phyloP scores from a whole-genome alignment of 2,329 filamentous ascomycete genomes.

The Peltaster fructicola region DNA sequence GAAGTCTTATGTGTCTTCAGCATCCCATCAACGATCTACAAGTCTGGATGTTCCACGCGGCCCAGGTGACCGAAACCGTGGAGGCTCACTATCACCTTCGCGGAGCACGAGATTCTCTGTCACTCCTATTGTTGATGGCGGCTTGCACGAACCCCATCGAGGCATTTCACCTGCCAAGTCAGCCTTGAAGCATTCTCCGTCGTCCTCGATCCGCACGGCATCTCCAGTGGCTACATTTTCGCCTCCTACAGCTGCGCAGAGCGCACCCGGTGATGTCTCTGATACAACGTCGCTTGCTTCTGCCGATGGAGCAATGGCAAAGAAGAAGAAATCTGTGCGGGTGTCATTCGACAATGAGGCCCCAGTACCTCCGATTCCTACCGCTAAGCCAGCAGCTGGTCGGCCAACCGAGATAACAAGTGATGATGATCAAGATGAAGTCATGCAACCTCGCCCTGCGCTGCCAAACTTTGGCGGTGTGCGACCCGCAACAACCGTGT shows the following conservation, averaged over 20 bases:
- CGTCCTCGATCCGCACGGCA: slow-evolving; percentile 27
- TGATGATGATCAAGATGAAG: slow-evolving; percentile 44
- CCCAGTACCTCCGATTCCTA: slow-evolving; percentile 24
- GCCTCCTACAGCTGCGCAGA: slow-evolving; percentile 27
- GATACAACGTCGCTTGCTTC: slow-evolving; percentile 33
- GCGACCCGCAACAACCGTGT: slow-evolving; percentile 23
- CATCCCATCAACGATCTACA: slow-evolving; percentile 11
- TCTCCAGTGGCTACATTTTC: slow-evolving; percentile 34
- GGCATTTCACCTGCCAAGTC: slow-evolving; percentile 64
- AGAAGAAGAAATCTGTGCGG: slow-evolving; percentile 47
- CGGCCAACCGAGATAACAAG: slow-evolving; percentile 11
- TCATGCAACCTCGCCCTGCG: slow-evolving; percentile 58
- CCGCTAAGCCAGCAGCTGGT: slow-evolving; percentile 19
- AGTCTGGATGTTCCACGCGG: slow-evolving; percentile 19
- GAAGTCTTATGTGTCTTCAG: slow-evolving; percentile 1
- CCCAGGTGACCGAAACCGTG: slow-evolving; percentile 9
- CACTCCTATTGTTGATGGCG: slow-evolving; percentile 35
- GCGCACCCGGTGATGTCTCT: slow-evolving; percentile 35
- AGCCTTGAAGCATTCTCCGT: slow-evolving; percentile 48
- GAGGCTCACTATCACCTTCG: slow-evolving; percentile 38
- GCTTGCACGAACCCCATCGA: slow-evolving; percentile 49
- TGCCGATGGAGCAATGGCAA: slow-evolving; percentile 16
- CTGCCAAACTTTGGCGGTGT: slow-evolving; percentile 62
- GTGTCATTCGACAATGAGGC: slow-evolving; percentile 59
- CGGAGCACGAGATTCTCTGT: slow-evolving; percentile 50